Percentiles rank a stretch among this genome's conserved stretches.
These are phyloP conservation scores for Dictyostelium firmibasis DNA, from an alignment of 78 protist species.

Conservation along the genomic window DNA sequence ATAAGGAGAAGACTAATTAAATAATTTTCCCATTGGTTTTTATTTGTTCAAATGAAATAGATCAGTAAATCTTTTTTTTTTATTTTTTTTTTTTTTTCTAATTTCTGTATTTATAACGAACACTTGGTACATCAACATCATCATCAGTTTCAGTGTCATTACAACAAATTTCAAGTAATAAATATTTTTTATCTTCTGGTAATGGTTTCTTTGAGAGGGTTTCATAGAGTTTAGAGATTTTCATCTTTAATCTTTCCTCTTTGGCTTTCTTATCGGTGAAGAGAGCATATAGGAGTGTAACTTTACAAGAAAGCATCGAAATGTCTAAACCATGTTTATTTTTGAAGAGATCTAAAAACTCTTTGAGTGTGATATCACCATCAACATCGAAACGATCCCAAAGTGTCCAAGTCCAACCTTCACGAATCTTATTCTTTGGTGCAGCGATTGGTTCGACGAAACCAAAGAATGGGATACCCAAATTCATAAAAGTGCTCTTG, in stretches of 20 bases:
- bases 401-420: constrained; percentile 81
- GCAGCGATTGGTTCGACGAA: constrained; percentile 96
- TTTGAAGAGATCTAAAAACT: constrained; percentile 68
- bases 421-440: constrained; percentile 81
- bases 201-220: constrained; percentile 59
- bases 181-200: constrained; percentile 54
- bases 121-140: constrained; percentile 78
- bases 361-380: constrained; percentile 84
- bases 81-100: not conserved
- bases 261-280: constrained; percentile 64
- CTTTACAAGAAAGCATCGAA: constrained; percentile 88
- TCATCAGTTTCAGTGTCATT: constrained; percentile 44
- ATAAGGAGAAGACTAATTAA: no score
- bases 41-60: no score
- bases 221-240: constrained; percentile 21
- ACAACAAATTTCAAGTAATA: constrained; percentile 82
- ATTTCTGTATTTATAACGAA: constrained; percentile 37
- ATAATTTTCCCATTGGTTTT: no score
- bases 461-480: constrained; percentile 97
- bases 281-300: constrained; percentile 77
- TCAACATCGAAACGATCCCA: constrained; percentile 93
- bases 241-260: constrained; percentile 49
- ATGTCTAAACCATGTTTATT: constrained; percentile 77
- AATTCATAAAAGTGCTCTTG: constrained; percentile 95
- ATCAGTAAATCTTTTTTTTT: not conserved